These are phyloP conservation scores for Lachnellula willkommii DNA, from an alignment of 2,329 filamentous ascomycete genomes.

Conservation along the genomic window DNA sequence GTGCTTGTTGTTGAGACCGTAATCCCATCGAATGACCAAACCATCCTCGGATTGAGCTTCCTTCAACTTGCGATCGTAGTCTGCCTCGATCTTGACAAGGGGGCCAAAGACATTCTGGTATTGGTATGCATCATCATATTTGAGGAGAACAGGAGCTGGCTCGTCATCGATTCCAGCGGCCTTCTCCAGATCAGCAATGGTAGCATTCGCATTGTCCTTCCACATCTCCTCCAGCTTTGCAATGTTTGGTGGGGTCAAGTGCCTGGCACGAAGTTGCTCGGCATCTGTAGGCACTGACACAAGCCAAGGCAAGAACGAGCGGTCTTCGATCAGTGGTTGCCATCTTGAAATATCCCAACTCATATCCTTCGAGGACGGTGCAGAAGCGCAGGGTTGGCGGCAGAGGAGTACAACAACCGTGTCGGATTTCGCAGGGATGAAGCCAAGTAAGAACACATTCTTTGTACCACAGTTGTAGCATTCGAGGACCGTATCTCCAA, in stretches of 20 bases:
- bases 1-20: conserved; percentile 95
- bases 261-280: conserved; percentile 90
- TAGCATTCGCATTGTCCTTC: conserved; percentile 90
- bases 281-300: conserved; percentile 84
- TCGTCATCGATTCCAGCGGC: conserved; percentile 90
- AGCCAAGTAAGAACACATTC: conserved; percentile 95
- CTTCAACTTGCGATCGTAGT: conserved; percentile 98
- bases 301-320: conserved; percentile 91
- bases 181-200: conserved; percentile 86
- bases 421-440: conserved; percentile 97
- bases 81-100: conserved; percentile 96
- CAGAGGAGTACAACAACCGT: conserved; percentile 96
- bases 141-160: conserved; percentile 82
- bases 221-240: conserved; percentile 96
- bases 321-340: conserved; percentile 96
- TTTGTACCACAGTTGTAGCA: conserved; percentile 99
- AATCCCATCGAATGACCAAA: conserved; percentile 90
- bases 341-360: conserved; percentile 98
- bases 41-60: conserved; percentile 96
- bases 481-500: conserved; percentile 93
- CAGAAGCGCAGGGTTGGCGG: conserved; percentile 91
- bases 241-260: conserved; percentile 90
- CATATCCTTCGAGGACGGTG: conserved; percentile 97
- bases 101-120: conserved; percentile 99
- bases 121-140: conserved; percentile 95